Evolutionary conservation across 192 early-diverging fungal genomes (phyloP).

Genomic region (Coemansia sp.): DNA sequence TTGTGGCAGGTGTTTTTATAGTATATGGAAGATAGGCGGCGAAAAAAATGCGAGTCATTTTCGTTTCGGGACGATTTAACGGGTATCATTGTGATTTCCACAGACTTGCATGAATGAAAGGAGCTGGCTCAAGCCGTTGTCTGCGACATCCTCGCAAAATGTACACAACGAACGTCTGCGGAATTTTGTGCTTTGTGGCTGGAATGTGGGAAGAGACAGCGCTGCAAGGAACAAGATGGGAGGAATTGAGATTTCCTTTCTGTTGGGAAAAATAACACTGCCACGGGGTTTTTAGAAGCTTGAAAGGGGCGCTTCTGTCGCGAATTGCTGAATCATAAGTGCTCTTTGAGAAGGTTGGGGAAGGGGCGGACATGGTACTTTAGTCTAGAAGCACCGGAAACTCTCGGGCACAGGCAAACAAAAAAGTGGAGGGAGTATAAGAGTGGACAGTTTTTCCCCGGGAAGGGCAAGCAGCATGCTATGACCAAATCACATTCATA

Average conservation of each 20-base stretch:
- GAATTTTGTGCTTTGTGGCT: neutral
- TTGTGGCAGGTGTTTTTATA: neutral
- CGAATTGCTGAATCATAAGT: neutral
- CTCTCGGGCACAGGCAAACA: neutral
- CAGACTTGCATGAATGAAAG: no score
- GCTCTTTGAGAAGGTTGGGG: neutral
- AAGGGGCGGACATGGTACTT: neutral
- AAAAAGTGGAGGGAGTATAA: neutral
- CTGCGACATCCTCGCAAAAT: neutral
- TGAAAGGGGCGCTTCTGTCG: neutral
- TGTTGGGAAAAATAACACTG: neutral
- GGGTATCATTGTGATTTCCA: neutral
- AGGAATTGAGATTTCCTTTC: neutral
- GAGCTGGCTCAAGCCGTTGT: no score
- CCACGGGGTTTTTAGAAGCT: neutral
- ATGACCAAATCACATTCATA: neutral
- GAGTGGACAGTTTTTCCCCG: neutral
- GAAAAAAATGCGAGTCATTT: neutral
- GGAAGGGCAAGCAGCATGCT: neutral
- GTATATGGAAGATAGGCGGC: neutral
- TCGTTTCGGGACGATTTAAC: neutral
- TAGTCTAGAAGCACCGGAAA: neutral
- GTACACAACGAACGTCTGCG: no score
- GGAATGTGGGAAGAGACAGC: neutral
- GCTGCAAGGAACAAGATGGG: no score